A percentile compares a stretch with the other conserved stretches of the same genome.
Conservation (phyloP, 2,329 filamentous ascomycete species). For the Sarocladium strictum region DNA sequence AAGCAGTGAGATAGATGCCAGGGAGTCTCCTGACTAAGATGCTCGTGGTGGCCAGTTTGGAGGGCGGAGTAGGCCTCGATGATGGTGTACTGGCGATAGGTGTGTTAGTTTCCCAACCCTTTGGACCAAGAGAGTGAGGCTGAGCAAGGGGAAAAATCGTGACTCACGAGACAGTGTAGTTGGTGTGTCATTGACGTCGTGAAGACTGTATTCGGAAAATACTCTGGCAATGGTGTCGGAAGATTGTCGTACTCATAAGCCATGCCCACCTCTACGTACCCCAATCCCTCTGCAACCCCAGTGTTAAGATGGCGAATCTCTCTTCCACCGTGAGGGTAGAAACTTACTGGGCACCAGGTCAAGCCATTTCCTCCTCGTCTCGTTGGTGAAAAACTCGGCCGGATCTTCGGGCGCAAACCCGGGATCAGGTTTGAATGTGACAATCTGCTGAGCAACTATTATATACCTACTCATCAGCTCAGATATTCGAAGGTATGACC, state of each 20-base stretch:
- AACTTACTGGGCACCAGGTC: conserved; percentile 5
- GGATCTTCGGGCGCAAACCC: conserved; percentile 2
- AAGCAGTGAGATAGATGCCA: conserved; percentile 10
- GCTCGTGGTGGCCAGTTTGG: neutral
- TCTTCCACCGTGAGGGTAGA: neutral
- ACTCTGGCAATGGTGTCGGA: conserved; percentile 2
- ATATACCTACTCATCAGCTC: neutral
- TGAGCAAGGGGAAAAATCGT: neutral
- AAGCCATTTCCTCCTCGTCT: neutral
- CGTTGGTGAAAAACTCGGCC: neutral
- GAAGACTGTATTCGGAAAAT: conserved; percentile 4
- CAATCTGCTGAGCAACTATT: conserved; percentile 6
- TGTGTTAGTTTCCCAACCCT: no score
- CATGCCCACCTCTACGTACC: conserved; percentile 6
- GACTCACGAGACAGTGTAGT: conserved; percentile 8
- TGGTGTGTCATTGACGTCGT: conserved; percentile 5
- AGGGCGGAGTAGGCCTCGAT: neutral
- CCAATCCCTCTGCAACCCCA: neutral
- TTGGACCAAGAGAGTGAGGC: no score
- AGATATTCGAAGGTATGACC: neutral
- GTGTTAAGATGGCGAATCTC: neutral
- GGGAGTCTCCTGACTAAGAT: neutral
- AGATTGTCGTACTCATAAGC: conserved; percentile 4
- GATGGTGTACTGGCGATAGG: conserved; percentile 3
- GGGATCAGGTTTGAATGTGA: neutral